A percentile compares a stretch with the other conserved stretches of the same genome.
Conservation (phyloP, 768 basidiomycete genomes). For the Trametopsis cervina region DNA sequence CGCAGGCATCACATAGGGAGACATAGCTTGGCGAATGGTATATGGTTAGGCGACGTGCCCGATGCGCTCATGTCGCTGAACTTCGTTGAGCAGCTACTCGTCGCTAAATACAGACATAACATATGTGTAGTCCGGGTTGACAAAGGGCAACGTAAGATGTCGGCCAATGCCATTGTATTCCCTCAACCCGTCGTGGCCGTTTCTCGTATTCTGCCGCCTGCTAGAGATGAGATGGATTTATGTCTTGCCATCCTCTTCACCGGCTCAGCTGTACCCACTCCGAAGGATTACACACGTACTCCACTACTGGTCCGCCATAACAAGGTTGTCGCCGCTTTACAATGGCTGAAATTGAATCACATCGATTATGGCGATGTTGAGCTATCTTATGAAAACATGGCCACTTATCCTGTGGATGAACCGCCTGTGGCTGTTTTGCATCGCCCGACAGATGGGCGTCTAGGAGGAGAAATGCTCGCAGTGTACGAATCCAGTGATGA, state of each 20-base stretch:
- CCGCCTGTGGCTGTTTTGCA: constrained; percentile 17
- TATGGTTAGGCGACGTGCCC: constrained; percentile 7
- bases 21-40: constrained; percentile 7
- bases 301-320: constrained; percentile 19
- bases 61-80: not conserved
- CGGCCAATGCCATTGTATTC: constrained; percentile 28
- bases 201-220: too few species aligned
- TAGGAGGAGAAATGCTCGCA: constrained; percentile 18
- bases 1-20: too few species aligned
- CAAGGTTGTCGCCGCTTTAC: constrained; percentile 11
- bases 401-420: constrained; percentile 11
- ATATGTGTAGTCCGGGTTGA: too few species aligned
- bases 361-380: constrained; percentile 2
- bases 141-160: constrained; percentile 22
- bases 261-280: constrained; percentile 20
- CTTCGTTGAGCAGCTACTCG: constrained; percentile 1
- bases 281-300: constrained; percentile 21
- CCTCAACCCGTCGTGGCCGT: constrained; percentile 25
- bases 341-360: constrained; percentile 17
- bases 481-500: constrained; percentile 13
- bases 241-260: constrained; percentile 25
- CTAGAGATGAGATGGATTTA: constrained; percentile 13
- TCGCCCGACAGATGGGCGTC: constrained; percentile 7
- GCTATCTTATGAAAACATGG: not conserved
- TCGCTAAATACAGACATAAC: constrained; percentile 19